These are phyloP conservation scores for Rhodotorula kratochvilovae DNA, from an alignment of 768 basidiomycete genomes.

Conservation along the genomic window DNA sequence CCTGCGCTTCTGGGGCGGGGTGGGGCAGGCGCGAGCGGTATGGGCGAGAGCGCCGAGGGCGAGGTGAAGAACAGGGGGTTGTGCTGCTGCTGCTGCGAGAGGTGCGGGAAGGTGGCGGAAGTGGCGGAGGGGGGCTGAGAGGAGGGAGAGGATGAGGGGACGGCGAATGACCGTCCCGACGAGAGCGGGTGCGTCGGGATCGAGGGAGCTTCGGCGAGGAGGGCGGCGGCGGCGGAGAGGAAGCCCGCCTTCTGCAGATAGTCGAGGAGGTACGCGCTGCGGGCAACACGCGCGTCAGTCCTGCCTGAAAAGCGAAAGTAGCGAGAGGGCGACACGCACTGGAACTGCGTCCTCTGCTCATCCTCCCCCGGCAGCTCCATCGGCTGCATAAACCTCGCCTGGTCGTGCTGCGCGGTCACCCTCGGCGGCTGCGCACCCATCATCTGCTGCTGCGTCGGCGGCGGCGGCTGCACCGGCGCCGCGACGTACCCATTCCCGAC, in stretches of 20 bases:
- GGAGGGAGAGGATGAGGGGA: background rate
- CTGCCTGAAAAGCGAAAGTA: rapidly evolving
- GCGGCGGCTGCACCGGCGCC: background rate
- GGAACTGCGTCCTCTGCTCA: conserved; percentile 2
- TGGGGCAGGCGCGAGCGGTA: background rate
- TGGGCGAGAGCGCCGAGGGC: conserved; percentile 9
- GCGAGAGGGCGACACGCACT: background rate
- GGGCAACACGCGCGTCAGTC: background rate
- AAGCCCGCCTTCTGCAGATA: conserved; percentile 38
- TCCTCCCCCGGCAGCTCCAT: background rate
- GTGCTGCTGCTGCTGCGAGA: background rate
- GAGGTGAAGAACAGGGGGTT: conserved; percentile 1
- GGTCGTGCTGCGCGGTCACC: background rate
- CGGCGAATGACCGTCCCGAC: conserved; percentile 2
- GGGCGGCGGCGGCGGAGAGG: conserved; percentile 30
- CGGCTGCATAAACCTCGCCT: background rate
- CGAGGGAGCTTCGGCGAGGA: conserved; percentile 30
- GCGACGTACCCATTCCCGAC: background rate
- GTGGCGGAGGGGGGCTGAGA: background rate
- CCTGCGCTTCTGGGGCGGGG: background rate
- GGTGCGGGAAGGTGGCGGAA: background rate
- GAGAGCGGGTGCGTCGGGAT: conserved; percentile 6
- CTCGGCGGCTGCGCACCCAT: background rate
- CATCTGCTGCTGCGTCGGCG: background rate
- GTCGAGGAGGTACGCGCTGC: conserved; percentile 41